Evolutionary conservation across 75 land plant genomes (phyloP), one percentile per base, ranked within the genome.

Genomic region (Selaginella moellendorffii): DNA sequence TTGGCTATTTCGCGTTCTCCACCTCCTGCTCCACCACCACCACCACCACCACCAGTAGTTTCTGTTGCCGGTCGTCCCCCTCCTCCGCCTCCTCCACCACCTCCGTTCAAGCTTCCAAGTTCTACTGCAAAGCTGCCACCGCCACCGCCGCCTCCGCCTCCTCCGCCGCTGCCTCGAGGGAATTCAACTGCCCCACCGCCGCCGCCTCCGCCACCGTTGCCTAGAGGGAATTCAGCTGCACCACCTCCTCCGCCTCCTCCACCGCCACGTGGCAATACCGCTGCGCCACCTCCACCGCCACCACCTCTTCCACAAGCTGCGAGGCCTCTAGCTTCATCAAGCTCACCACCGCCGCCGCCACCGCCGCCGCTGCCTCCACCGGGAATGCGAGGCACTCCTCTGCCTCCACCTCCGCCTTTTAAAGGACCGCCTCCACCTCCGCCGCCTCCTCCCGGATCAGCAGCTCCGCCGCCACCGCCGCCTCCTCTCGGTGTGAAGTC

Each of bases 101-200:
- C 82, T 58, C 72, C 79, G 25, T 67, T 64, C 1, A 67, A 76
- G 22, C 74, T 78, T 63, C 68, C 70, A 0, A 64, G 66, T 42
- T 59, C 19, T 17, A 10, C 26, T 54, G 67, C 53, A 10, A 64
- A 72, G 17, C 75, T 53, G 30, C 24, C 64, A 9, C 71, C 71
- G 18, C 64, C 71, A 14, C 64, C 71, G 25, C 71, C 71, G 31
- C 76, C 84, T 2, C 85, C 85, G 2, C 79, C 84, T 0, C 84
- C 84, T 25, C 74, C 77, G 29, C 71, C 71, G 54, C 0, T 9
- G 5, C 36, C 2, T 52, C 31, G 65, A 21, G 54, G 28, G 17
- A 74, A 42, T 46, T 31, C 0, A 23, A 54, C 61, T 2, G 30
- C 68, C 27, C 73, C 68, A 14, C 72, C 81, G 65, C 70, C 76